Base-by-base conservation (phyloP, 2,329 filamentous ascomycete genomes). In the Remersonia thermophila region DNA sequence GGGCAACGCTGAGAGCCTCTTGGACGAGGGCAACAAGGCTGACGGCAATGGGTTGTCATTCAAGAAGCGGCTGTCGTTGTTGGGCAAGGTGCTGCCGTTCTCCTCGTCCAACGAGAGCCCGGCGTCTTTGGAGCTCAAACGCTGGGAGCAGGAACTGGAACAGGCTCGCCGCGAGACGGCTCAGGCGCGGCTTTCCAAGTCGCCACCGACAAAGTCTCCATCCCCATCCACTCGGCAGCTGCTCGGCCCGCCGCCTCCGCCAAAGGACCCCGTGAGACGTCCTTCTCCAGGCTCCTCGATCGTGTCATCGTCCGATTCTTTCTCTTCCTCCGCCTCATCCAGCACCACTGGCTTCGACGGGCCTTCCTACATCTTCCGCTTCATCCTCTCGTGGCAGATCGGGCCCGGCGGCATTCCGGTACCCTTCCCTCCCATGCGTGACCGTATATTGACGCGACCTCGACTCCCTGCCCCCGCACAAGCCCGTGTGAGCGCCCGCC, bases 381-480 rank as follows among this genome's bases (percentile, higher is more conserved):
- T 87, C 50, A 74, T 78, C 8, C 66, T 59, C 7, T 52, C 52
- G 0, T 56, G 53, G 54, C 53, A 42, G 33, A 41, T 36, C 30
- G 47, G 33, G 38, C 43, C 42, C 2, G 37, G 41, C 7, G 43
- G 43, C 10, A 18, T n/a, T 9, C 37, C 35, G n/a, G 37, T 46
- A 80, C 73, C 67, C 66, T 76, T 28, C 59, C 67, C 33, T 52
- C 65, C 71, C 35, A 61, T 64, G 0, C 71, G 69, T 3, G 71
- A 79, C 28, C 71, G 76, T 3, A 67, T 79, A n/a, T 62, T 87
- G 14, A 67, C 66, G 15, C 69, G 75, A 4, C 83, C 83, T 2
- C 68, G 78, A 10, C 67, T 91, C 3, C 83, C 83, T 0, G 66
- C 67, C 3, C 71, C 80, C 0, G 82, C 83, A 0, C 82, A 89